phyloP scores from a whole-genome alignment of 345 rosid genomes.

The Rhizophora apiculata region DNA sequence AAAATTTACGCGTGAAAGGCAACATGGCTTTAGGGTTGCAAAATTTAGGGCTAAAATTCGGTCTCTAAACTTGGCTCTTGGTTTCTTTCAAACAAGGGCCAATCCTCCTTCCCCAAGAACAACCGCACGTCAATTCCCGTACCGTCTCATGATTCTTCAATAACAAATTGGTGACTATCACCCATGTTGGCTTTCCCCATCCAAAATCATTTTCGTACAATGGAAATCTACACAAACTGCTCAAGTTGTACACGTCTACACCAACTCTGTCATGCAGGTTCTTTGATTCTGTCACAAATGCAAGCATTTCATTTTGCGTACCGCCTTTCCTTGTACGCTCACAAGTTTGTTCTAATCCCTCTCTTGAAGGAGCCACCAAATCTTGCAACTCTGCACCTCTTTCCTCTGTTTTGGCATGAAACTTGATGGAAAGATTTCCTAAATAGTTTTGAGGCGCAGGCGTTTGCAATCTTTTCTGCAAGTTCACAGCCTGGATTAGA shows the following conservation, averaged over 20 bases:
- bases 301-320: background rate
- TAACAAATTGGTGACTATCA: background rate
- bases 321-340: background rate
- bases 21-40: too few relatives aligned
- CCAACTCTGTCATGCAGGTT: conserved; percentile 1
- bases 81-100: background rate
- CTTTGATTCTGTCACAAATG: background rate
- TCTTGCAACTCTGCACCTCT: background rate
- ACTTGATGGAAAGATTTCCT: background rate
- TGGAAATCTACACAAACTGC: conserved; percentile 4
- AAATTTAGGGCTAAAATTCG: too few relatives aligned
- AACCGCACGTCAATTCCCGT: conserved; percentile 3
- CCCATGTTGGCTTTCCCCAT: conserved; percentile 12
- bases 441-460: background rate
- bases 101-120: background rate
- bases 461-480: conserved; percentile 16
- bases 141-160: conserved; percentile 6
- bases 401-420: background rate
- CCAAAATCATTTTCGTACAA: conserved; percentile 12
- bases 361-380: background rate
- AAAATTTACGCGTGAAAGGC: too few relatives aligned
- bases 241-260: background rate
- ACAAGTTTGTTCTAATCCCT: background rate
- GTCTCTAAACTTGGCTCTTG: background rate
- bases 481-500: conserved; percentile 18